Evolutionary conservation across 495 filamentous ascomycete genomes (phyloP).

Genomic region (Cercophora sp.): DNA sequence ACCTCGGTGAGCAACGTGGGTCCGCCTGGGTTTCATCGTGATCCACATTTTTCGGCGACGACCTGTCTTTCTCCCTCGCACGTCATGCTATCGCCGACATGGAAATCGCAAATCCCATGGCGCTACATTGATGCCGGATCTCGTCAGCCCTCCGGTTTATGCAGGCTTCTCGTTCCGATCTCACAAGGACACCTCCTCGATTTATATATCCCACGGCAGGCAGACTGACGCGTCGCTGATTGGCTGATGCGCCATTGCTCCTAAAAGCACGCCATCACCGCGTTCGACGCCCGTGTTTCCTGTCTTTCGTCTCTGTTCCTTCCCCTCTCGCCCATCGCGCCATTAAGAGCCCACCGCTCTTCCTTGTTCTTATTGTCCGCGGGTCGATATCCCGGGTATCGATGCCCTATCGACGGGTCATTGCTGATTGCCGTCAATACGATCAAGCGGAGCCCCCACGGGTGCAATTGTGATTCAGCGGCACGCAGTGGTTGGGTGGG

Average conservation of each 20-base stretch:
- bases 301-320: background rate
- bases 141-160: background rate
- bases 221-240: background rate
- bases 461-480: background rate
- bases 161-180: background rate
- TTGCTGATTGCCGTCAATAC: too few relatives aligned
- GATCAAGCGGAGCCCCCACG: background rate
- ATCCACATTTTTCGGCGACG: too few relatives aligned
- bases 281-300: background rate
- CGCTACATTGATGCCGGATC: background rate
- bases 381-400: too few relatives aligned
- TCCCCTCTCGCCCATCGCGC: background rate
- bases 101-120: background rate
- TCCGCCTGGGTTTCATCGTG: too few relatives aligned
- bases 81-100: too few relatives aligned
- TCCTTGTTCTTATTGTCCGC: too few relatives aligned
- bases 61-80: too few relatives aligned
- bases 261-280: slow-evolving; percentile 13
- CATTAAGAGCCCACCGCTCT: background rate
- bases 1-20: too few relatives aligned
- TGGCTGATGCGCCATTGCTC: slow-evolving; percentile 3
- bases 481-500: background rate
- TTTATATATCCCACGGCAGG: too few relatives aligned
- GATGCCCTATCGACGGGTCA: too few relatives aligned
- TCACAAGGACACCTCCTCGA: background rate